Evolutionary conservation across 768 basidiomycete species (phyloP).

Genomic region (Tricholoma terreum): DNA sequence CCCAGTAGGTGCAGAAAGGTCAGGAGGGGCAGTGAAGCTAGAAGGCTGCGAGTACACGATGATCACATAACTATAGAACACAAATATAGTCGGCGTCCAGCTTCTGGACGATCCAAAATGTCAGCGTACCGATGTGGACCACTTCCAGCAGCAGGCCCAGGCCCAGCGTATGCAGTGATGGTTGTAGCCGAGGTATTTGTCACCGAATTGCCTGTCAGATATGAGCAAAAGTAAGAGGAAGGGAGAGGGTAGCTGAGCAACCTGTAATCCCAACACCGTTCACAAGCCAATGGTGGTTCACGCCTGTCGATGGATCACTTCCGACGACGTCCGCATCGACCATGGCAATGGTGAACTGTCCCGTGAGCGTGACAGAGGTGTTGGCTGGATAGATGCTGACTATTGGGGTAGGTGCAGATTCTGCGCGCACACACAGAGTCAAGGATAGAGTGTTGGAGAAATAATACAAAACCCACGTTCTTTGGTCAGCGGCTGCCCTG

Average conservation of each 20-base stretch:
- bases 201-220: conserved; percentile 32
- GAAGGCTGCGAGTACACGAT: conserved; percentile 63
- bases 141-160: conserved; percentile 62
- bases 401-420: conserved; percentile 51
- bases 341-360: conserved; percentile 69
- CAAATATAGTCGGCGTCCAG: not conserved
- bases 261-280: conserved; percentile 56
- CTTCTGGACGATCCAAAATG: not conserved
- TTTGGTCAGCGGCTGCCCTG: conserved; percentile 58
- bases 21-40: conserved; percentile 57
- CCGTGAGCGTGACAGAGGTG: conserved; percentile 41
- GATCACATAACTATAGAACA: conserved; percentile 56
- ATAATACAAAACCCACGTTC: conserved; percentile 42
- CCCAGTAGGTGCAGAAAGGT: conserved; percentile 47
- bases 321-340: conserved; percentile 72
- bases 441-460: not conserved
- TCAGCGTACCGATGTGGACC: conserved; percentile 66
- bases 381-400: conserved; percentile 51
- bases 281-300: conserved; percentile 80
- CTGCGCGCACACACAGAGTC: conserved; percentile 34
- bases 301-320: conserved; percentile 50
- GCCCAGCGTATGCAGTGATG: conserved; percentile 70
- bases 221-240: not conserved
- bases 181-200: conserved; percentile 41
- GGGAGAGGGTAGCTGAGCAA: conserved; percentile 16